Evolutionary conservation across 2,329 filamentous ascomycete genomes (phyloP), one percentile per base, ranked within the genome.

Genomic region (Venturia oleaginea): DNA sequence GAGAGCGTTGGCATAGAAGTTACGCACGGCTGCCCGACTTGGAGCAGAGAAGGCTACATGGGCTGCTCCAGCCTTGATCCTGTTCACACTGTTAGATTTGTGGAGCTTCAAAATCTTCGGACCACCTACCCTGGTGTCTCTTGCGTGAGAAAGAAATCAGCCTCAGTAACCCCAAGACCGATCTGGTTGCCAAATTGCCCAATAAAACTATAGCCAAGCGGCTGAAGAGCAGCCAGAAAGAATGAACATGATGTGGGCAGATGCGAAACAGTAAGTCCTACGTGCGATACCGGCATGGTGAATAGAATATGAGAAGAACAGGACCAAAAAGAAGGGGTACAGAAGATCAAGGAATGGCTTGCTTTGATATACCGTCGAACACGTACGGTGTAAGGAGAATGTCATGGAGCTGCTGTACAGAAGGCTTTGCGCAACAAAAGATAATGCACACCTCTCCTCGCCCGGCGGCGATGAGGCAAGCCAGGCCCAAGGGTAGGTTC

Each of bases 181-280:
- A 87, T 82, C 63, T 84, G 84, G 67, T 84, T 80, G 62, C 84
- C 83, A 72, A 83, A 80, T 65, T 83, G 79, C 64, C 83, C 84
- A 67, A 91, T 82, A 73, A 86, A 95, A 66, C 83, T 83, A 67
- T 95, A 86, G 43, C 89, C 89, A 27, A 96, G 81, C 3, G 90
- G 88, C 69, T 93, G 90, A 8, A 91, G 82, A 68, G 91, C 82
- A 67, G 89, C 84, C 27, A 92, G 84, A 76, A 91, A 96, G 79
- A 95, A 96, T 8, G 91, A 94, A 61, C 88, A 86, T 3, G 91
- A 89, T 42, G 87, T 85, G 64, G 91, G 85, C 63, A 96, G 84
- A 75, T 92, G 87, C 66, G 86, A 87, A 72, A 96, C 91, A 43
- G 84, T 86, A 67, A 87, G 78, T 66, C 83, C 84, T 66, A 86